Evolutionary conservation across 441 rosid species (phyloP).

Genomic region (Pelargonium myrrhifolium): DNA sequence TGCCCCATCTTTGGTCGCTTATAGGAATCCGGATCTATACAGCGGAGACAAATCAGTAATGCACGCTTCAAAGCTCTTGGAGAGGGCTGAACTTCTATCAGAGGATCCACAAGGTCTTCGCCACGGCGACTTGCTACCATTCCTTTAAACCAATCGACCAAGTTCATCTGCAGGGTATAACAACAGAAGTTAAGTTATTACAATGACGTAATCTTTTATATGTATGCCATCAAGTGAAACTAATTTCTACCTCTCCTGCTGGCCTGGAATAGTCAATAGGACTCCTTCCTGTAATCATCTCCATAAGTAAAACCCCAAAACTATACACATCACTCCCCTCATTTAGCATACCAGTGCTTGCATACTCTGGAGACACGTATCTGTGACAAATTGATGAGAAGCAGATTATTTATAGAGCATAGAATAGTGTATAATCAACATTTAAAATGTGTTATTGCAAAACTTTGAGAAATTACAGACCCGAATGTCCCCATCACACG

Average conservation of each 20-base stretch:
- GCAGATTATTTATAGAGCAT: not conserved
- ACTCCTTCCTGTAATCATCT: slow-evolving; percentile 86
- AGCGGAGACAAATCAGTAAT: slow-evolving; percentile 83
- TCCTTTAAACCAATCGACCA: slow-evolving; percentile 94
- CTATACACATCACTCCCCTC: slow-evolving; percentile 96
- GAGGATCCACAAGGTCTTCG: slow-evolving; percentile 81
- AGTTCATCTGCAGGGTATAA: slow-evolving; percentile 54
- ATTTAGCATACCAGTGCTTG: slow-evolving; percentile 83
- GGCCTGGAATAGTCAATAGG: slow-evolving; percentile 93
- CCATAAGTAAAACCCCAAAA: slow-evolving; percentile 83
- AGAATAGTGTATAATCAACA: not conserved
- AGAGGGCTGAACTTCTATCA: slow-evolving; percentile 64
- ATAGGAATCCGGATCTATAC: slow-evolving; percentile 86
- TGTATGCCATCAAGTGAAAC: slow-evolving; percentile 1
- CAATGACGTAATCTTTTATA: not conserved
- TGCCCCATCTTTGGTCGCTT: slow-evolving; percentile 94
- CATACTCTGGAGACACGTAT: slow-evolving; percentile 95
- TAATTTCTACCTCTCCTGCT: slow-evolving; percentile 45
- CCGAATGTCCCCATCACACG: slow-evolving; percentile 99
- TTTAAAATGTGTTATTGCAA: not conserved
- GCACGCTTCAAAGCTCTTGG: slow-evolving; percentile 73
- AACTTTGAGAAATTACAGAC: slow-evolving; percentile 25
- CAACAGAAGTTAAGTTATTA: not conserved
- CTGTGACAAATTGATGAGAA: slow-evolving; percentile 29
- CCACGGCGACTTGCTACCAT: slow-evolving; percentile 78